Conservation (phyloP, 805 yeast genomes). For the Candida mattraensis region DNA sequence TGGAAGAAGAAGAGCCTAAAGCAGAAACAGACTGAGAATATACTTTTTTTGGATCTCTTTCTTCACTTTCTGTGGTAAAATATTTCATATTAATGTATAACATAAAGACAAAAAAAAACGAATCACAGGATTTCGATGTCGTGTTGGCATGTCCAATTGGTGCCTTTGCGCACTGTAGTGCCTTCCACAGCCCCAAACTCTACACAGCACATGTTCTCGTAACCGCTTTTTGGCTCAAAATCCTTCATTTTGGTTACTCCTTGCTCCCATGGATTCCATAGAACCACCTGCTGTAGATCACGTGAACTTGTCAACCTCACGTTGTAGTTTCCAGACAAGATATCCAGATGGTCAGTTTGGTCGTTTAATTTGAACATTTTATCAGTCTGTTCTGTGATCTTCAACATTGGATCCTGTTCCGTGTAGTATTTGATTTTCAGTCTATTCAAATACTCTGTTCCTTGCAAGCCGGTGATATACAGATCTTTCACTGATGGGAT, state of each 20-base stretch:
- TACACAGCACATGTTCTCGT: slow-evolving; percentile 21
- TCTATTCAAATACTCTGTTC: slow-evolving; percentile 15
- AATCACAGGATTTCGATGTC: slow-evolving; percentile 7
- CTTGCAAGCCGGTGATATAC: slow-evolving; percentile 22
- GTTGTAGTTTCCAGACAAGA: slow-evolving; percentile 18
- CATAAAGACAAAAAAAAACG: no score
- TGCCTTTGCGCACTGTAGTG: slow-evolving; percentile 5
- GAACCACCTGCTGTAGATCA: slow-evolving; percentile 18
- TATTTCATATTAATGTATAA: no score
- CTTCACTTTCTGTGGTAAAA: no score
- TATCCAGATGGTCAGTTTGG: slow-evolving; percentile 10
- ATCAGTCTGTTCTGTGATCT: slow-evolving; percentile 16
- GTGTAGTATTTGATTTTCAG: slow-evolving; percentile 6
- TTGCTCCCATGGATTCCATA: slow-evolving; percentile 24
- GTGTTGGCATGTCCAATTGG: slow-evolving; percentile 19
- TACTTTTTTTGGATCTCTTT: no score
- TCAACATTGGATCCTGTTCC: slow-evolving; percentile 16
- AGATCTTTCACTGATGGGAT: slow-evolving; percentile 18
- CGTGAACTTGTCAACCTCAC: slow-evolving; percentile 13
- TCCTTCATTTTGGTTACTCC: slow-evolving; percentile 17
- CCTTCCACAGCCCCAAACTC: slow-evolving; percentile 23
- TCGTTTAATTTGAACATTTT: slow-evolving; percentile 11
- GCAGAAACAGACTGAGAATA: slow-evolving; percentile 2
- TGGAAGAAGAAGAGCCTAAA: slow-evolving; percentile 11
- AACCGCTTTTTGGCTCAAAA: slow-evolving; percentile 21